Conservation (phyloP, 1,284 basidiomycete genomes). For the Meripilus lineatus region DNA sequence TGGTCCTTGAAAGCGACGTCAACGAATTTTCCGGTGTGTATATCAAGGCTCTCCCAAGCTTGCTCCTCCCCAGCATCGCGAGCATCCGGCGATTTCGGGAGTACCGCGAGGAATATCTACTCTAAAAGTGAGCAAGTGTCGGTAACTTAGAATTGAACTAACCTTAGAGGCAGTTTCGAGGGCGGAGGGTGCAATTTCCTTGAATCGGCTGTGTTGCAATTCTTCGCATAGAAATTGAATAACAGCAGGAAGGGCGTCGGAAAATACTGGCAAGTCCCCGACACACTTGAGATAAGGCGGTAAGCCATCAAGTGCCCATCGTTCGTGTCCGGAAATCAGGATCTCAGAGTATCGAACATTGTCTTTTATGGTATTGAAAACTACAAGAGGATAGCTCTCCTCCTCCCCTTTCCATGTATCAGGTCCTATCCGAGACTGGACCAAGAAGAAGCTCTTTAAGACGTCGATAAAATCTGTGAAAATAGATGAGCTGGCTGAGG, state of each 20-base stretch:
- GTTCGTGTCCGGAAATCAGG: constrained; percentile 26
- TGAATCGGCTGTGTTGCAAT: constrained; percentile 70
- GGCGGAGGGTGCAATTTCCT: constrained; percentile 49
- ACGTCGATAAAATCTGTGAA: constrained; percentile 66
- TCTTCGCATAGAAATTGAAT: constrained; percentile 73
- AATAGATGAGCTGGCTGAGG: constrained; percentile 2
- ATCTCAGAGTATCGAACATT: constrained; percentile 58
- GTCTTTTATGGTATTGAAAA: constrained; percentile 80
- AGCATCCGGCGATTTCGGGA: constrained; percentile 19
- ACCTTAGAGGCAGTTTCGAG: constrained; percentile 62
- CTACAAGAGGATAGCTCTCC: constrained; percentile 64
- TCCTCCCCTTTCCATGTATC: constrained; percentile 65
- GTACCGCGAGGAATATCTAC: constrained; percentile 18
- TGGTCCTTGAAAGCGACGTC: constrained; percentile 53
- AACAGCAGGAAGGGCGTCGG: constrained; percentile 64
- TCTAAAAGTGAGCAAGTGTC: neutral
- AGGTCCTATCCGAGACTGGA: constrained; percentile 47
- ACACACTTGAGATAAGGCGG: constrained; percentile 47
- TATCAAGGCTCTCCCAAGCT: constrained; percentile 44
- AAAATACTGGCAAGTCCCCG: constrained; percentile 46
- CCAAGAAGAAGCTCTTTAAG: constrained; percentile 52
- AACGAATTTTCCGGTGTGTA: constrained; percentile 54
- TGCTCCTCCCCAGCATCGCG: no score
- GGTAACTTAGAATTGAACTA: constrained; percentile 20
- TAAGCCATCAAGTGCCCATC: constrained; percentile 25